Evolutionary conservation across 2,329 filamentous ascomycete species (phyloP), one percentile per base, ranked within the genome.

Genomic region (Fusarium chuoi): DNA sequence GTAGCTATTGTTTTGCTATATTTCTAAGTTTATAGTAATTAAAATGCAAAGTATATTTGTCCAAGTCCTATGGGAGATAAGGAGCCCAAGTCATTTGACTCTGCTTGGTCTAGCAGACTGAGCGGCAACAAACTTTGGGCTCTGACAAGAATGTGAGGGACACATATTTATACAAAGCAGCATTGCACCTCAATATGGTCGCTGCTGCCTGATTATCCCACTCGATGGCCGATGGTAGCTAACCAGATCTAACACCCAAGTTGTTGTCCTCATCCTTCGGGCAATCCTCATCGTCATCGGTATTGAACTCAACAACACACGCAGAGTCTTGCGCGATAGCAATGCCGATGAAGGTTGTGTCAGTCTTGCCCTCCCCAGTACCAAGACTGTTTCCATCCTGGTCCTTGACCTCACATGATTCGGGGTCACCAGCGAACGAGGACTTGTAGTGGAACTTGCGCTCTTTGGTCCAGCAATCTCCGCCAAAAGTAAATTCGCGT

Each of bases 251-350:
- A 20, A 65, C 57, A 3, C 39, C 45, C 26, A 65, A 24, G 57
- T 62, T 44, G 33, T 51, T 52, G 17, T 65, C 46, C 28, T 65
- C 42, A 30, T 62, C 59, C 7, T 35, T 46, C 11, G 59, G 63
- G 42, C 63, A 66, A n/a, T 44, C 35, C 35, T 65, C 61, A 13
- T 38, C 54, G 17, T 66, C 65, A 28, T 65, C 60, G 7, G 65
- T 65, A 13, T 66, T 20, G n/a, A 68, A 68, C 26, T 68, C 65
- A 36, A 66, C 65, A 59, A 66, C 65, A 20, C 65, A 68, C 2
- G 62, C 39, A 51, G 42, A 39, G 17, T 68, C 62, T 36, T 58
- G 44, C 8, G 46, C 61, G 5, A 68, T 68, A 6, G 65, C 62
- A 9, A 68, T 68, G 5, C 65, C 65, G 14, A 68, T 68, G 13